Percentiles rank a stretch among this genome's conserved stretches.
These are phyloP conservation scores for Hypoxylon sp. DNA, from an alignment of 2,329 filamentous ascomycete genomes.

Conservation along the genomic window DNA sequence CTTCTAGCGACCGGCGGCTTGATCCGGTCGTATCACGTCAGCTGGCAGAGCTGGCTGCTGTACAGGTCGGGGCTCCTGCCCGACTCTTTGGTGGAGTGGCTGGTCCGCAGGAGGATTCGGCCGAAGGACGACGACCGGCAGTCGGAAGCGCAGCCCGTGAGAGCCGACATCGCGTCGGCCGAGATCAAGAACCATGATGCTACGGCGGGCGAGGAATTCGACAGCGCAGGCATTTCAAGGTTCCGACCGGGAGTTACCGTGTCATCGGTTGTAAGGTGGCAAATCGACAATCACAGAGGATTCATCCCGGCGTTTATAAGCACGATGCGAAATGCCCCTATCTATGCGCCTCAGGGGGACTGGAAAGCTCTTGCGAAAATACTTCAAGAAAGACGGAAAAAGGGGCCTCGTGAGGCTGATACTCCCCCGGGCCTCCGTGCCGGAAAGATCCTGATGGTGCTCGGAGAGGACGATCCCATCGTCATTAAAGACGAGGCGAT, in stretches of 20 bases:
- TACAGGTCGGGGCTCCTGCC: slow-evolving; percentile 72
- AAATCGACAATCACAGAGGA: slow-evolving; percentile 72
- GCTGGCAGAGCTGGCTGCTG: slow-evolving; percentile 69
- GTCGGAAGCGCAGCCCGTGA: not conserved
- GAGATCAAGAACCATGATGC: slow-evolving; percentile 48
- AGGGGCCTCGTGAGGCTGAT: not conserved
- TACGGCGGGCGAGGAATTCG: slow-evolving; percentile 55
- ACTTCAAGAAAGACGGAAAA: slow-evolving; percentile 50
- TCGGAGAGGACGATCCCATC: slow-evolving; percentile 75
- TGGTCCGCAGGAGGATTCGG: slow-evolving; percentile 50
- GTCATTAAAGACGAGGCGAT: slow-evolving; percentile 73
- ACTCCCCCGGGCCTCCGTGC: slow-evolving; percentile 51
- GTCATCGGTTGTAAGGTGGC: slow-evolving; percentile 74
- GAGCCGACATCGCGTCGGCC: slow-evolving; percentile 42
- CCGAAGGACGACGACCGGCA: slow-evolving; percentile 28
- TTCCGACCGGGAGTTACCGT: slow-evolving; percentile 66
- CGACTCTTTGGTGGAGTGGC: slow-evolving; percentile 63
- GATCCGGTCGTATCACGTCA: slow-evolving; percentile 71
- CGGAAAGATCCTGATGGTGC: slow-evolving; percentile 71
- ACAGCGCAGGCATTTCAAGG: slow-evolving; percentile 64
- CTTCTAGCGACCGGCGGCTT: slow-evolving; percentile 77
- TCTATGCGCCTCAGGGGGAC: slow-evolving; percentile 70
- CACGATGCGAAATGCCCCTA: slow-evolving; percentile 75
- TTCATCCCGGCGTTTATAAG: slow-evolving; percentile 79
- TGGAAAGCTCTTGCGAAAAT: slow-evolving; percentile 69